A percentile compares a stretch with the other conserved stretches of the same genome.
Conservation (phyloP, 495 filamentous ascomycete species). For the Penicillium ochrochloron region DNA sequence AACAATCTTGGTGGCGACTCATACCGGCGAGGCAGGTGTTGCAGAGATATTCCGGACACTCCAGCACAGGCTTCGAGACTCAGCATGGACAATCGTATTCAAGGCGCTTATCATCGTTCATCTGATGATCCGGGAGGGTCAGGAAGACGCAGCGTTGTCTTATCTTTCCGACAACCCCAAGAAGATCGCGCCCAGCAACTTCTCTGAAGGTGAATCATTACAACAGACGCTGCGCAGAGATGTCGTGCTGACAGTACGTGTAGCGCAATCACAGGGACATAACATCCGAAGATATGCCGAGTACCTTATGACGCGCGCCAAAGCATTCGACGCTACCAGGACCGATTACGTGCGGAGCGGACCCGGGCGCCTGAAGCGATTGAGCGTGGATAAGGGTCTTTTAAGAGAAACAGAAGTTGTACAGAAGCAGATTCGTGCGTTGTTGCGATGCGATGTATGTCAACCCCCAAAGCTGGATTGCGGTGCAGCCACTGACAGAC, state of each 20-base stretch:
- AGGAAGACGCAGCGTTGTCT: constrained; percentile 82
- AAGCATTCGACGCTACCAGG: constrained; percentile 79
- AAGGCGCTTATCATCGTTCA: constrained; percentile 95
- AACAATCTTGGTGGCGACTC: constrained; percentile 93
- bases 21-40: constrained; percentile 92
- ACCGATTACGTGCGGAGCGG: constrained; percentile 88
- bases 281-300: constrained; percentile 92
- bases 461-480: not conserved
- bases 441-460: constrained; percentile 89
- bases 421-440: constrained; percentile 82
- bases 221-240: not conserved
- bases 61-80: constrained; percentile 85
- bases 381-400: constrained; percentile 91
- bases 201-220: constrained; percentile 79
- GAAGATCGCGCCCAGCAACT: constrained; percentile 83
- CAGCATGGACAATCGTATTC: constrained; percentile 97
- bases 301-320: constrained; percentile 82
- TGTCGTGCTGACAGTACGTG: constrained; percentile 20
- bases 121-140: constrained; percentile 95
- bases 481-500: constrained; percentile 30
- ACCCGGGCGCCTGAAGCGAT: constrained; percentile 78
- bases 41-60: constrained; percentile 94
- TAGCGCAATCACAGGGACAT: constrained; percentile 90
- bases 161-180: constrained; percentile 84
- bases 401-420: constrained; percentile 91